Evolutionary conservation across 306 rosid genomes (phyloP), one percentile per base, ranked within the genome.

Genomic region (Begonia fuchsioides): DNA sequence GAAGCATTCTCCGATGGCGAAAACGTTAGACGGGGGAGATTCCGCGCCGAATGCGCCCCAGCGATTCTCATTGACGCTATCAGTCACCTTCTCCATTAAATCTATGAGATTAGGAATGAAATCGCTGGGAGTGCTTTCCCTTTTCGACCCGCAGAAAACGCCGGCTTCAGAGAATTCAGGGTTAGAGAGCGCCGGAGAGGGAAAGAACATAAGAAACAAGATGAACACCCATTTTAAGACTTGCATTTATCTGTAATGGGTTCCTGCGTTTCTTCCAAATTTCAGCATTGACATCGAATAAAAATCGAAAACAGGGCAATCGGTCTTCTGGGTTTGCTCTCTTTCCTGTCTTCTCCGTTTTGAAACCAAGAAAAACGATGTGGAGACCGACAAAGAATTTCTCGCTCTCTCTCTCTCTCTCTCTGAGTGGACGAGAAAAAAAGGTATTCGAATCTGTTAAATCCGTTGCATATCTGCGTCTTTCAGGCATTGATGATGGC

Each of bases 1-100:
- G 32, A 39, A 56, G 52, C 81, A 82, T 20, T 78, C 64, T 2
- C 56, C 77, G 15, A 70, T 70, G 14, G 75, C 76, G 41, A 44
- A 64, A 39, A 76, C 20, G 1, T 65, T 53, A 32, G 56, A 53
- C 49, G 39, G 18, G n/a, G 68, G 39, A 2, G 32, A 9, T 2
- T 50, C 48, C 0, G 32, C 8, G 1, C 47, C 14, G 32, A 41
- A 54, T 5, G 64, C 56, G 18, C 63, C 81, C 69, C 75, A 75
- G 0, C 60, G 57, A 0, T 12, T 26, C 0, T 46, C 59, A 12
- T 58, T 43, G 8, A 82, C 51, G 17, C 57, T 39, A 11, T 19
- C 15, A 49, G 74, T 50, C 47, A 78, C 10, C 6, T 15, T 18
- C 1, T 67, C 65, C 78, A 68, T 72, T 44, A 51, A 18, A 7